phyloP scores from a whole-genome alignment of 108 stramenopile species.

The Pseudonitzschia multiseries region DNA sequence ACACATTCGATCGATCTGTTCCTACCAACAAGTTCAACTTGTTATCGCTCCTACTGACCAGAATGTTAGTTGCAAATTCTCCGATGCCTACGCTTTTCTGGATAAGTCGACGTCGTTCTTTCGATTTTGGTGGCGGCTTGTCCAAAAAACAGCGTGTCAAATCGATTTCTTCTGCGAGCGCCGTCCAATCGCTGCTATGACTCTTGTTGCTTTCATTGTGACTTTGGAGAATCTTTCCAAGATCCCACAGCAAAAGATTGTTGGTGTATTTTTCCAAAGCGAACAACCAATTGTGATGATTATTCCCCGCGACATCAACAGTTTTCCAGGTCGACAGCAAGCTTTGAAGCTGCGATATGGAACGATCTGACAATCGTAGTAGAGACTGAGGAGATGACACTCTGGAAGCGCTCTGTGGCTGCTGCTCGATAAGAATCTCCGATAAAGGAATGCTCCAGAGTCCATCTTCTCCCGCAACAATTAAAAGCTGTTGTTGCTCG shows the following conservation, averaged over 20 bases:
- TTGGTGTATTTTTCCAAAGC: conserved; percentile 1
- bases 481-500: neutral
- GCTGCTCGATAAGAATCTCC: neutral
- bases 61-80: conserved; percentile 3
- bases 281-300: neutral
- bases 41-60: neutral
- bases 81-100: neutral
- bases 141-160: conserved; percentile 1
- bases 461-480: conserved; percentile 15
- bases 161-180: neutral
- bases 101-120: neutral
- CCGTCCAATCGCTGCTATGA: neutral
- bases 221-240: neutral
- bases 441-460: conserved; percentile 15
- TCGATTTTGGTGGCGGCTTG: neutral
- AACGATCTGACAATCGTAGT: conserved; percentile 4
- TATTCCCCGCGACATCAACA: neutral
- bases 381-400: neutral
- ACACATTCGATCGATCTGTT: conserved; percentile 8
- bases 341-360: neutral
- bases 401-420: neutral
- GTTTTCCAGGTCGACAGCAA: too few relatives aligned
- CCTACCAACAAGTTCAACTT: conserved; percentile 4
- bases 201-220: neutral
- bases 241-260: neutral